Evolutionary conservation across 345 rosid genomes (phyloP), one percentile per base, ranked within the genome.

Genomic region (Garcia nutans): DNA sequence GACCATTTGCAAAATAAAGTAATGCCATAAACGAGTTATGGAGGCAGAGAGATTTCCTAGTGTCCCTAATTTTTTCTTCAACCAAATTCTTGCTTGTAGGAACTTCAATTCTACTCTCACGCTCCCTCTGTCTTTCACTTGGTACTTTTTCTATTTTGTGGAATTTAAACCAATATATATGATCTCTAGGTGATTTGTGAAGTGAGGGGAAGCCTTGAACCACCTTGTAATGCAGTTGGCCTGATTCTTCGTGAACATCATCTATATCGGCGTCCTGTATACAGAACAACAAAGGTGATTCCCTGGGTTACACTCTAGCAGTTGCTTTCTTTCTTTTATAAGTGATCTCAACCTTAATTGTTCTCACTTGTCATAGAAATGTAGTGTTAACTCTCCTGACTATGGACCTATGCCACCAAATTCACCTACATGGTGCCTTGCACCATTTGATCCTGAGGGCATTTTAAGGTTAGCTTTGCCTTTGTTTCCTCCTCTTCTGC

Each of bases 371-470:
- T 71, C 56, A 63, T 83, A 89, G 90, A 85, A 89, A 81, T 89
- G 92, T 73, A 89, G 92, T 75, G 85, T 85, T 71, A 87, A 87
- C 78, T 89, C 89, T 80, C 92, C 89, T 19, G 87, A 87, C 74
- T 89, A 87, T 78, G 90, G 89, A 55, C 84, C 90, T 74, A 72
- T 81, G 65, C 90, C 88, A 47, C 83, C 84, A 72, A 78, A 81
- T 84, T 73, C 92, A 61, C 92, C 92, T 74, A 74, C 52, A 10
- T 89, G 92, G 89, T 89, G 90, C 83, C 85, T 83, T 73, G 86
- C 92, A 63, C 89, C 92, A 13, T 89, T 85, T 84, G 92, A 89
- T 57, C 89, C 92, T 2, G 90, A 89, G 80, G 92, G 92, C 67
- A 75, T 87, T 78, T 73, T 87, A 65, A 89, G 92, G 90, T 85